Conservation (phyloP, 345 rosid genomes). For the Citrus medica region DNA sequence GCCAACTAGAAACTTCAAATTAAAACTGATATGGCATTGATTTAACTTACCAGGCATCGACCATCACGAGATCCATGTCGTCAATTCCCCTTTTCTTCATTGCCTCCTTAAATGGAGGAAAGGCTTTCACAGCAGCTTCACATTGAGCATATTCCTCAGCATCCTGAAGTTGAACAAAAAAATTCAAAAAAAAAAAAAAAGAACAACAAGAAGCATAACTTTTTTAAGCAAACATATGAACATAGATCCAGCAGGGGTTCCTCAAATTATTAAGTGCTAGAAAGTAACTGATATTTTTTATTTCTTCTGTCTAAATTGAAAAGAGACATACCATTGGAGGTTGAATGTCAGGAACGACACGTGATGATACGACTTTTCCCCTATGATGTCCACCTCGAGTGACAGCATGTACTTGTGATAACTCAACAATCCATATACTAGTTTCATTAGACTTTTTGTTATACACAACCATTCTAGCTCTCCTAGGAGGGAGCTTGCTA, state of each 20-base stretch:
- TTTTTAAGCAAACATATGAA: not conserved
- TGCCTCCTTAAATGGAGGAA: constrained; percentile 74
- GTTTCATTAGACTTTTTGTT: constrained; percentile 82
- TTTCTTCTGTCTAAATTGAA: not conserved
- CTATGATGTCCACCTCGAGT: constrained; percentile 94
- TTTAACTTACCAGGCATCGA: constrained; percentile 68
- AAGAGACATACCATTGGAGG: constrained; percentile 74
- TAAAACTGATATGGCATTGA: not conserved
- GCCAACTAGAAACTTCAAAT: constrained; percentile 8
- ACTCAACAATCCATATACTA: constrained; percentile 75
- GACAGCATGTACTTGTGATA: constrained; percentile 89
- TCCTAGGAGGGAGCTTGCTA: constrained; percentile 81
- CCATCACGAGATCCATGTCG: constrained; percentile 95
- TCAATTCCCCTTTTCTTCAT: constrained; percentile 90
- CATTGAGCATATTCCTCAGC: constrained; percentile 88
- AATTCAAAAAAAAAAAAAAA: not conserved
- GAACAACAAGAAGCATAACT: not conserved
- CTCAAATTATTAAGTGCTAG: not conserved
- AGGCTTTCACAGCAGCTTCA: constrained; percentile 85
- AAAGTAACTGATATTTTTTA: not conserved
- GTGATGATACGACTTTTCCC: constrained; percentile 80
- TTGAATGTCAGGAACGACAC: constrained; percentile 79
- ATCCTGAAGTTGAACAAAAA: constrained; percentile 42
- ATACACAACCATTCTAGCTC: constrained; percentile 81
- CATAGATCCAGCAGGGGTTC: not conserved